Percentiles rank a stretch among this genome's conserved stretches.
Evolutionary conservation across 495 filamentous ascomycete species (phyloP).

Genomic region (Chaetomium cochliodes): DNA sequence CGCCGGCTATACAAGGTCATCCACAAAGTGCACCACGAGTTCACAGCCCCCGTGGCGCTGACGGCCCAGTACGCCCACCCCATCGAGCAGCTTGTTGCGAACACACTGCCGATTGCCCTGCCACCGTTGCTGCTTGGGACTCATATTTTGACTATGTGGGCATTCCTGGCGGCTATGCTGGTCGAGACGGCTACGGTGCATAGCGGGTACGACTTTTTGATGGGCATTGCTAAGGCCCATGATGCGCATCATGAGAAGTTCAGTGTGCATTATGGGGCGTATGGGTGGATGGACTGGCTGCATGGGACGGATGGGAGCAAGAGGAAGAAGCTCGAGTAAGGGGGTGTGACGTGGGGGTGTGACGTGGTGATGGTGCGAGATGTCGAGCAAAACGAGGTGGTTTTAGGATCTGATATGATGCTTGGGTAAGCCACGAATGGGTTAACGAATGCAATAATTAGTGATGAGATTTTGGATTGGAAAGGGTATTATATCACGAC

Average conservation of each 20-base stretch:
- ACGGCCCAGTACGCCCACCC: conserved; percentile 60
- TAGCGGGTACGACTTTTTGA: conserved; percentile 55
- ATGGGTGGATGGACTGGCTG: conserved; percentile 45
- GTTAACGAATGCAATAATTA: too few relatives aligned
- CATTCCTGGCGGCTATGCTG: conserved; percentile 47
- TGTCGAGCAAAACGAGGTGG: not conserved
- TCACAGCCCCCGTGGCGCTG: conserved; percentile 58
- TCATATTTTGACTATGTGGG: conserved; percentile 55
- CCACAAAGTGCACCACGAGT: conserved; percentile 59
- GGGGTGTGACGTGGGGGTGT: not conserved
- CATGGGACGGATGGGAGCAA: conserved; percentile 40
- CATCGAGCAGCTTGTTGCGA: conserved; percentile 56
- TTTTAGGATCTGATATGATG: not conserved
- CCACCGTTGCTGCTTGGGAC: conserved; percentile 49
- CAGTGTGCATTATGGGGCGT: conserved; percentile 41
- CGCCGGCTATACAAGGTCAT: conserved; percentile 50
- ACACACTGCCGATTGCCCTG: conserved; percentile 53
- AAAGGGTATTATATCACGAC: not conserved
- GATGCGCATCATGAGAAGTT: conserved; percentile 55
- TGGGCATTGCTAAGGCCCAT: conserved; percentile 48
- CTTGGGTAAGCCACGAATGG: too few relatives aligned
- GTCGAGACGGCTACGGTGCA: conserved; percentile 54
- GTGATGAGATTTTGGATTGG: not conserved
- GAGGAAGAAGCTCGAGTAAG: conserved; percentile 22
- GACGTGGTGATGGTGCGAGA: not conserved